Base-by-base conservation (phyloP, 148 eudicot species). In the Nepenthes gracilis region DNA sequence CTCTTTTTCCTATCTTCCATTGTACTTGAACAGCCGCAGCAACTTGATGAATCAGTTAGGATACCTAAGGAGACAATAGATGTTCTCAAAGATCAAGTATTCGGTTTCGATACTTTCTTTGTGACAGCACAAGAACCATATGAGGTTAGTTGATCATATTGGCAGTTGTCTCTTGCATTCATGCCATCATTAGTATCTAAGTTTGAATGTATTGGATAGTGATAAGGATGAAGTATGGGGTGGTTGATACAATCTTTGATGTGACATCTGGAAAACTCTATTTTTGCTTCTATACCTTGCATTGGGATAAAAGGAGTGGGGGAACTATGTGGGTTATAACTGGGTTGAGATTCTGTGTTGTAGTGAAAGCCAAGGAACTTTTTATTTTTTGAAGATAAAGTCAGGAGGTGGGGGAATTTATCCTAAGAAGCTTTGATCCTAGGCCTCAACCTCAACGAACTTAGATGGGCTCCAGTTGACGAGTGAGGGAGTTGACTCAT, bases 101-200 rank as follows among this genome's bases (percentile, higher is more conserved):
- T 94, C 65, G 97, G 97, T 63, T 94, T 89, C 62, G 97, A 94
- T 83, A 86, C 97, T 14, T 94, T 89, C 70, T 94, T 94, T 48
- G 87, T 89, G 68, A 94, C 95, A 35, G 83, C 83, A 61, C 97
- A 94, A 74, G 99, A 94, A 62, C 99, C 99, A 48, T 94, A 94
- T 60, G 99, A 94, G 88, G 99, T 89, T 57, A 78, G 83, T 73
- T 59, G 48, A 36, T 45, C 43, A 6, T 49, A 5, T 5, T 45
- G 8, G 11, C 48, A 45, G 6, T 49, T 49, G 53, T 49, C 53
- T 49, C 11, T 6, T 2, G 15, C 53, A 45, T 49, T n/a, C 15
- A 10, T 5, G 53, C 1, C 12, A 49, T 49, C 13, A 49, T 6
- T 1, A 10, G 53, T 49, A 49, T 49, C 11, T 11, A 0, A 49